Evolutionary conservation across 1,284 basidiomycete genomes (phyloP).

Genomic region (Dichomitus squalens): DNA sequence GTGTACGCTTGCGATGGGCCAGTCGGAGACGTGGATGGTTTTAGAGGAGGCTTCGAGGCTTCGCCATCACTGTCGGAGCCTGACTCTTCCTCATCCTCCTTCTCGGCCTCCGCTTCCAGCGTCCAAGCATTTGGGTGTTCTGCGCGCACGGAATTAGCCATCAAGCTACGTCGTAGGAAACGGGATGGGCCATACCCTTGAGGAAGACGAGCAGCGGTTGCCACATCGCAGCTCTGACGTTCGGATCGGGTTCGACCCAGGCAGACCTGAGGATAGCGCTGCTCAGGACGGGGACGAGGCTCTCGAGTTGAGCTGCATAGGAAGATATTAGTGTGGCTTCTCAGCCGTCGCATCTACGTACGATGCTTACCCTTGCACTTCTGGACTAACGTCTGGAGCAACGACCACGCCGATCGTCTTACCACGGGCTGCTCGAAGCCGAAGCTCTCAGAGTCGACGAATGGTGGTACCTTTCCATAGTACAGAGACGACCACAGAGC

Average conservation of each 20-base stretch:
- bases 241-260: conserved; percentile 74
- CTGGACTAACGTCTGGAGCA: conserved; percentile 46
- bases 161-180: not conserved
- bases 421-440: conserved; percentile 67
- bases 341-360: not conserved
- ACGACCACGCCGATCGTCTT: conserved; percentile 66
- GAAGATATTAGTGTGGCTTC: not conserved
- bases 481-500: conserved; percentile 64
- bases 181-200: conserved; percentile 52
- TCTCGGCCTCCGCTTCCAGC: conserved; percentile 37
- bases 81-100: conserved; percentile 33
- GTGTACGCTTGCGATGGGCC: conserved; percentile 52
- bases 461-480: conserved; percentile 46
- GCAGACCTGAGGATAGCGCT: conserved; percentile 68
- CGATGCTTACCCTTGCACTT: conserved; percentile 44
- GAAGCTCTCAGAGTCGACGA: conserved; percentile 47
- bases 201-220: conserved; percentile 72
- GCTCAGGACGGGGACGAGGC: conserved; percentile 52
- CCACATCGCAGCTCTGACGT: conserved; percentile 71
- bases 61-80: conserved; percentile 40
- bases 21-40: conserved; percentile 8
- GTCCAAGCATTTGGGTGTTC: conserved; percentile 69
- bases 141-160: conserved; percentile 29
- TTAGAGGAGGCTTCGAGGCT: conserved; percentile 11
- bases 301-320: conserved; percentile 39